Conservation (phyloP, 495 filamentous ascomycete genomes). For the Aspergillus cavernicola region DNA sequence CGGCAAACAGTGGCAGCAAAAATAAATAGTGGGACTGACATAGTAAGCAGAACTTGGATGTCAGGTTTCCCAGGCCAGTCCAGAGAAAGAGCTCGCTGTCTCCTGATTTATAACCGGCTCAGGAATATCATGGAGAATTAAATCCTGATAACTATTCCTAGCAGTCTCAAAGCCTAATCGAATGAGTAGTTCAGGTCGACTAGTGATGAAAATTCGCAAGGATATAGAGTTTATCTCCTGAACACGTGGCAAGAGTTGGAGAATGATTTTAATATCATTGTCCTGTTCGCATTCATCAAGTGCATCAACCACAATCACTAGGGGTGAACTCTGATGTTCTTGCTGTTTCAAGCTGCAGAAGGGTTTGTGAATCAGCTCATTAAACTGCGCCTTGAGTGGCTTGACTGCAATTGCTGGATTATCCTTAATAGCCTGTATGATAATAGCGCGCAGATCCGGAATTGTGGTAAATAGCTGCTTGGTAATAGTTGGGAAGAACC, state of each 20-base stretch:
- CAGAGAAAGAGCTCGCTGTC: constrained; percentile 2
- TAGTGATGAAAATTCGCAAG: constrained; percentile 27
- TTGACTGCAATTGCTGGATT: background rate
- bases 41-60: constrained; percentile 8
- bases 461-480: background rate
- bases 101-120: constrained; percentile 21
- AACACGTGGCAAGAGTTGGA: constrained; percentile 25
- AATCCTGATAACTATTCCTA: background rate
- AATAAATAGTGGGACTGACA: constrained; percentile 28
- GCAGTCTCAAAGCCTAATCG: constrained; percentile 20
- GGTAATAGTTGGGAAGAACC: background rate
- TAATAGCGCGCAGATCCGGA: background rate
- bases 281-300: constrained; percentile 44
- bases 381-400: constrained; percentile 33
- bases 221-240: background rate
- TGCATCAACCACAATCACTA: constrained; percentile 43
- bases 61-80: constrained; percentile 34
- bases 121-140: constrained; percentile 10
- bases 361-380: constrained; percentile 41
- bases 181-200: constrained; percentile 42
- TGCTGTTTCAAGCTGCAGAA: constrained; percentile 9
- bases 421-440: background rate
- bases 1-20: constrained; percentile 27
- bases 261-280: constrained; percentile 25
- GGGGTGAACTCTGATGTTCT: background rate